These are phyloP conservation scores for Ceratobasidium sp. DNA, from an alignment of 1,284 basidiomycete species.

Conservation along the genomic window DNA sequence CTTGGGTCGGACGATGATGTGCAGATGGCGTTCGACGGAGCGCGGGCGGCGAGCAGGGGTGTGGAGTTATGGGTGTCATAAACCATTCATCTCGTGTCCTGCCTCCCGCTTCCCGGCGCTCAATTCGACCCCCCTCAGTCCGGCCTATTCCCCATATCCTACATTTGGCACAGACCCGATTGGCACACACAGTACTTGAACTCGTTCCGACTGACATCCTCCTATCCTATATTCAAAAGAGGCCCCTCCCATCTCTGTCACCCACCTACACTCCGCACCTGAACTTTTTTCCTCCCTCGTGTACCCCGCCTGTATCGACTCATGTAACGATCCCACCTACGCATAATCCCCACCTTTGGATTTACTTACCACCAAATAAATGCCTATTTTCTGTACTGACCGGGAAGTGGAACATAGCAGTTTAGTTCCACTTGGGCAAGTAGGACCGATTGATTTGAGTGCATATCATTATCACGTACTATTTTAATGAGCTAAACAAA, in stretches of 20 bases:
- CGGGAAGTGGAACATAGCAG: too few species aligned
- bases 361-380: not conserved
- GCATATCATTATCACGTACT: too few species aligned
- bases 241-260: not conserved
- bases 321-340: slow-evolving; percentile 22
- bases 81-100: not conserved
- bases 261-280: not conserved
- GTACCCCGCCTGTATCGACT: slow-evolving; percentile 16
- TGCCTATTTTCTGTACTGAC: not conserved
- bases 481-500: too few species aligned
- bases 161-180: too few species aligned
- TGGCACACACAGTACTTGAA: too few species aligned
- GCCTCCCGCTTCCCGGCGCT: not conserved
- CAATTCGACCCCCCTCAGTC: too few species aligned
- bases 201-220: too few species aligned
- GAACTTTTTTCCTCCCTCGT: slow-evolving; percentile 6
- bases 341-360: not conserved
- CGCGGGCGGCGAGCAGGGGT: slow-evolving; percentile 28
- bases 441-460: too few species aligned
- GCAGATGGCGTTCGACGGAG: slow-evolving; percentile 82
- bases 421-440: too few species aligned
- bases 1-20: slow-evolving; percentile 89
- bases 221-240: not conserved
- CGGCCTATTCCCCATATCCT: too few species aligned
- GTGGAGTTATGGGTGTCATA: slow-evolving; percentile 41